These are phyloP conservation scores for Isoetes engelmannii DNA, from an alignment of 83 land plant genomes.

Conservation along the genomic window DNA sequence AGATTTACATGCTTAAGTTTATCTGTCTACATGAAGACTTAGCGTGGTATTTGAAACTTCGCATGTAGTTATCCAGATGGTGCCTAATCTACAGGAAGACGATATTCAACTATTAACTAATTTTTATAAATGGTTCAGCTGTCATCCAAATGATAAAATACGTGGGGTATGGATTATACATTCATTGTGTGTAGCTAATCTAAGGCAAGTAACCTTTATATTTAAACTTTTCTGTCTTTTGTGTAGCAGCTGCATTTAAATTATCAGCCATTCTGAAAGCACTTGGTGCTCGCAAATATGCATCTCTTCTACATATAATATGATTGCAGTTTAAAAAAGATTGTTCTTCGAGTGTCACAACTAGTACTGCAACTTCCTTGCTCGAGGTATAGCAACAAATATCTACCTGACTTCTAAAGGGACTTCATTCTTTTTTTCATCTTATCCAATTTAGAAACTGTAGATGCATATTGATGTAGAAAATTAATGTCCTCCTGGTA, in stretches of 20 bases:
- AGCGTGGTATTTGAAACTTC: conserved; percentile 7
- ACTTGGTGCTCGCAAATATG: conserved; percentile 35
- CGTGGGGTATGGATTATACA: conserved; percentile 21
- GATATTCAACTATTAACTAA: conserved; percentile 28
- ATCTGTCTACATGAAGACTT: not conserved
- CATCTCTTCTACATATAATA: conserved; percentile 19
- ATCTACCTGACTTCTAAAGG: not conserved
- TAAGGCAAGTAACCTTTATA: not conserved
- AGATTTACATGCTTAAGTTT: not conserved
- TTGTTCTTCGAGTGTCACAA: conserved; percentile 17
- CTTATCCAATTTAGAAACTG: too few relatives aligned
- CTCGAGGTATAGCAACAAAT: conserved; percentile 25
- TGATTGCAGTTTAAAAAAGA: conserved; percentile 30
- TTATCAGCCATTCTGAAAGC: conserved; percentile 33
- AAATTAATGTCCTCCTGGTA: too few relatives aligned
- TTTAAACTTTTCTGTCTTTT: not conserved
- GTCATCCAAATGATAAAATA: conserved; percentile 22
- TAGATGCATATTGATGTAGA: too few relatives aligned
- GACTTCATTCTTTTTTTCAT: too few relatives aligned
- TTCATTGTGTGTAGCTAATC: not conserved
- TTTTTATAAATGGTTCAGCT: conserved; percentile 20
- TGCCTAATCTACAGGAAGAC: conserved; percentile 27
- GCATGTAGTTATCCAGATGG: conserved; percentile 25
- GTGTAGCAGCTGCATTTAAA: conserved; percentile 32
- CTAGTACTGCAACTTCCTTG: conserved; percentile 32